Evolutionary conservation across 164 flowering plant species (phyloP).

Genomic region (Chimonanthus salicifolius): DNA sequence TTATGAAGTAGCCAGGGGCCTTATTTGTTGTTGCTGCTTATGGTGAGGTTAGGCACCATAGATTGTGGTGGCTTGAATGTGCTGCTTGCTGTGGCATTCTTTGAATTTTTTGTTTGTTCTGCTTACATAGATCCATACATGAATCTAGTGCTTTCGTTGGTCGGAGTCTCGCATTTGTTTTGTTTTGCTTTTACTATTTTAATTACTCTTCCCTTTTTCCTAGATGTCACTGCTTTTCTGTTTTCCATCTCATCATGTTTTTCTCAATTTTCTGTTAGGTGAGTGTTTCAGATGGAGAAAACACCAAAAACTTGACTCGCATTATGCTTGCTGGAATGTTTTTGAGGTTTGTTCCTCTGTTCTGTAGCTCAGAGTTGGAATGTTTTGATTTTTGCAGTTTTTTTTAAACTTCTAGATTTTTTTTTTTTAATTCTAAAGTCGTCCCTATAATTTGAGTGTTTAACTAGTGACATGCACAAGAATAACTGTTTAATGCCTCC

Average conservation of each 20-base stretch:
- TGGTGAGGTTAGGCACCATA: too few species aligned
- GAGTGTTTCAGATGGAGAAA: conserved; percentile 76
- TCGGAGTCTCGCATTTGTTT: background rate
- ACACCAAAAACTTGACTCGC: conserved; percentile 51
- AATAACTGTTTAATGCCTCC: background rate
- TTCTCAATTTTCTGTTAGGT: conserved; percentile 41
- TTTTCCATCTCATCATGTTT: background rate
- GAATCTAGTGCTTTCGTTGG: background rate
- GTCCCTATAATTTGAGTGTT: background rate
- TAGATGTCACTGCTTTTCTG: background rate
- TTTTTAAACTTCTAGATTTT: background rate
- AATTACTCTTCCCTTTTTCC: background rate
- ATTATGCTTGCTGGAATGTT: conserved; percentile 76
- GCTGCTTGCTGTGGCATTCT: too few species aligned
- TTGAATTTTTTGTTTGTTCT: too few species aligned
- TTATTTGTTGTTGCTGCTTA: too few species aligned
- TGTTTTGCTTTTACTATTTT: too few species aligned
- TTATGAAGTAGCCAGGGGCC: too few species aligned
- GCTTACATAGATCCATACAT: background rate
- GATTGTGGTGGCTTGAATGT: too few species aligned
- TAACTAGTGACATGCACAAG: background rate
- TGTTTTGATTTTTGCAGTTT: background rate
- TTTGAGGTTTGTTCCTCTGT: conserved; percentile 51
- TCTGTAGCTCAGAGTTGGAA: background rate
- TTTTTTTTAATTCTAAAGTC: background rate